A percentile compares a stretch with the other conserved stretches of the same genome.
These are phyloP conservation scores for Pyrus communis DNA, from an alignment of 306 rosid genomes.

Conservation along the genomic window DNA sequence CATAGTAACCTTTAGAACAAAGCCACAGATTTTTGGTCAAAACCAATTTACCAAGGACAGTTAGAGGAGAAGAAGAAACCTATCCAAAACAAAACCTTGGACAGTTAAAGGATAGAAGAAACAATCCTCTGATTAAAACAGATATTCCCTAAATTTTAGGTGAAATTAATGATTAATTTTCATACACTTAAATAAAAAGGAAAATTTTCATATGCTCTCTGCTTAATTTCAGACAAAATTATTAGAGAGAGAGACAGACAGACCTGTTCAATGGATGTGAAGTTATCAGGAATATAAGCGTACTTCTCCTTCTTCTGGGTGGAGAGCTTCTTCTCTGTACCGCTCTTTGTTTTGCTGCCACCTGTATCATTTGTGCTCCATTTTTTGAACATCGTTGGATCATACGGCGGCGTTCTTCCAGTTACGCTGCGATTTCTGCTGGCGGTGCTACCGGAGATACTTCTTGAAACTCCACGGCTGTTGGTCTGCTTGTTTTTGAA, in stretches of 20 bases:
- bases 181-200: too few relatives aligned
- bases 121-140: neutral
- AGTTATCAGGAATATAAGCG: slow-evolving; percentile 48
- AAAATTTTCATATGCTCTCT: neutral
- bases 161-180: neutral
- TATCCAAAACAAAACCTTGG: neutral
- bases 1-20: neutral
- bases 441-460: neutral
- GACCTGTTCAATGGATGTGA: slow-evolving; percentile 60
- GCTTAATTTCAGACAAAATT: neutral
- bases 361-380: neutral
- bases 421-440: neutral
- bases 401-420: neutral
- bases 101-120: neutral
- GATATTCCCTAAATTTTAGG: neutral
- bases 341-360: neutral
- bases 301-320: slow-evolving; percentile 49
- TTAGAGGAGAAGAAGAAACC: neutral
- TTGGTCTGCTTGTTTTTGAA: neutral
- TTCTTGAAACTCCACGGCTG: neutral
- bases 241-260: neutral
- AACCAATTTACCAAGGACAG: neutral
- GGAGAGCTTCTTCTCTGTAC: slow-evolving; percentile 13
- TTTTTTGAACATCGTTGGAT: neutral
- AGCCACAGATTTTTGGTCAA: neutral